These are phyloP conservation scores for Alternaria ventricosa DNA, from an alignment of 2,329 filamentous ascomycete genomes.

Conservation along the genomic window DNA sequence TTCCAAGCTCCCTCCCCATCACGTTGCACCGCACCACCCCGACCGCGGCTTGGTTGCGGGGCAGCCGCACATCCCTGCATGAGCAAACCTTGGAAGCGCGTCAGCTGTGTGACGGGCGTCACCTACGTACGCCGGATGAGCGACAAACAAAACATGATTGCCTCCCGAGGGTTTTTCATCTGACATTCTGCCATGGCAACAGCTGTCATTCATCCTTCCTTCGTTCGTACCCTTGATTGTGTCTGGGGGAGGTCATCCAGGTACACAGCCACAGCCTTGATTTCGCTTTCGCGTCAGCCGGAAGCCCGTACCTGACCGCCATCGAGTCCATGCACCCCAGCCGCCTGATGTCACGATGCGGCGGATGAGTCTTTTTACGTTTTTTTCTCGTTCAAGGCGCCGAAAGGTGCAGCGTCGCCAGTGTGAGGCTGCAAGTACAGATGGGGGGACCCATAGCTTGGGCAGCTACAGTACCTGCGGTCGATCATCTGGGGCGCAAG, in stretches of 20 bases:
- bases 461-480: background rate
- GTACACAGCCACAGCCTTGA: background rate
- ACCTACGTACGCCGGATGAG: constrained; percentile 23
- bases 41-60: constrained; percentile 27
- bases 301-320: background rate
- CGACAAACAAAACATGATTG: constrained; percentile 3
- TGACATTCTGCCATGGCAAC: background rate
- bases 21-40: background rate
- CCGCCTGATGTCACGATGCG: background rate
- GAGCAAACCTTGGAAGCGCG: constrained; percentile 8
- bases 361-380: background rate
- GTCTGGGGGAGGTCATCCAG: background rate
- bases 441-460: background rate
- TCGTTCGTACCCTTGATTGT: background rate
- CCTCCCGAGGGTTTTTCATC: background rate
- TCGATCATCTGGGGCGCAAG: background rate
- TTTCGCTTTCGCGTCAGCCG: background rate
- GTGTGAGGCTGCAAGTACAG: background rate
- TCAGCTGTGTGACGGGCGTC: background rate
- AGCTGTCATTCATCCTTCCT: background rate
- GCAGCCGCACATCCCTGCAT: constrained; percentile 30
- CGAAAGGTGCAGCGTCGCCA: background rate
- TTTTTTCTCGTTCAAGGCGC: background rate
- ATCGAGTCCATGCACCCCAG: background rate
- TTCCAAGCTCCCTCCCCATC: background rate